Evolutionary conservation across 192 early-diverging fungal genomes (phyloP), one percentile per base, ranked within the genome.

Genomic region (Backusella parvicylindrica): DNA sequence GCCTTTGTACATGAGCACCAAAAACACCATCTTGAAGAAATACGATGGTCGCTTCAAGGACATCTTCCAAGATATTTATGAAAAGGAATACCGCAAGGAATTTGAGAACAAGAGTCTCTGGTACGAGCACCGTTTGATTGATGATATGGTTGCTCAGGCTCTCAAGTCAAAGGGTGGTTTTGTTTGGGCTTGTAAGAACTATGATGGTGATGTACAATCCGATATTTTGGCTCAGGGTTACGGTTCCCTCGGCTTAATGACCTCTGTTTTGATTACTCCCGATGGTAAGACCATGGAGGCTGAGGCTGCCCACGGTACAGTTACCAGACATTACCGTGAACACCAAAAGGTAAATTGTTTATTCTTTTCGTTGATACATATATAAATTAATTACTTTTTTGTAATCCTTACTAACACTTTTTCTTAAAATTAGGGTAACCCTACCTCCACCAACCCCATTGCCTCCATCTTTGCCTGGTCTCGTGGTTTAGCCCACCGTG

Each of bases 41-140:
- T 99, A 99, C 84, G 97, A 99, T 82, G 97, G 96, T 41, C 91
- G 95, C 79, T 99, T 97, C 92, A 97, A 99, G 91, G 95, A 98
- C 82, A 99, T 99, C 75, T 99, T 99, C 85, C 83, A 92, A 66
- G 88, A 87, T 32, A 91, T 98, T 68, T 99, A 95, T 89, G 92
- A 97, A 32, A 31, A 69, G 30, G 68, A 79, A 28, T 79, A 79
- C 30, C 33, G 49, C 16, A 71, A 70, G 30, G 73, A 79, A 6
- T 79, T 71, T 30, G 78, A 79, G 1, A 28, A 13, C 13, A 21
- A 35, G 49, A 84, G 81, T 67, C 95, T 98, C 81, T 98, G 94
- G 95, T 99, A 99, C 83, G 97, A 99, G 85, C 97, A 99, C 85
- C 92, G 97, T 49, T 89, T 99, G 72, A 97, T 99, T 74, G 97